phyloP scores from a whole-genome alignment of 768 basidiomycete species.

The Amanita fuliginea region DNA sequence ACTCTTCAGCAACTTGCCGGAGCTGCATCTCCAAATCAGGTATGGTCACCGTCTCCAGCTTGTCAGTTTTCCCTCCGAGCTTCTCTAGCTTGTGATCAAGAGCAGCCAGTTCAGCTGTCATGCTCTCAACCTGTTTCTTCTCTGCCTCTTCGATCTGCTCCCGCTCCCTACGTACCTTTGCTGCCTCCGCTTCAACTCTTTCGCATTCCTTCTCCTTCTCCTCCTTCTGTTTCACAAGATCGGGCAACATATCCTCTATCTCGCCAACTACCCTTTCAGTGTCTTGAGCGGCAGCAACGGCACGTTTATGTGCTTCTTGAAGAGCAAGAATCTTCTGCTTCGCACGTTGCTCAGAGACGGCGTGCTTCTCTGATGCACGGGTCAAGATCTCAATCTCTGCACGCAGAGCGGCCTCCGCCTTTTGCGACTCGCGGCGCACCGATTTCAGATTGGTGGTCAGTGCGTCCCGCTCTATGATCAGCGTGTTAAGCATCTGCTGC shows the following conservation, averaged over 20 bases:
- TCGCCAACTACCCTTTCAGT: constrained; percentile 34
- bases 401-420: constrained; percentile 70
- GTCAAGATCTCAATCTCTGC: constrained; percentile 79
- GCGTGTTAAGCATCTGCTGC: constrained; percentile 49
- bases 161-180: constrained; percentile 29
- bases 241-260: constrained; percentile 34
- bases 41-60: constrained; percentile 44
- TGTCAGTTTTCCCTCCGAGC: constrained; percentile 53
- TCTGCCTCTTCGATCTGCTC: constrained; percentile 36
- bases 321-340: constrained; percentile 81
- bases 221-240: constrained; percentile 23
- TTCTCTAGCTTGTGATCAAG: constrained; percentile 58
- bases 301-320: constrained; percentile 81
- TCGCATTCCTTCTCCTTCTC: constrained; percentile 32
- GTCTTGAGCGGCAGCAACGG: constrained; percentile 43
- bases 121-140: constrained; percentile 41
- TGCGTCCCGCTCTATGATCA: constrained; percentile 57
- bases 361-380: constrained; percentile 72
- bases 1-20: constrained; percentile 45
- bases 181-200: constrained; percentile 38
- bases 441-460: constrained; percentile 64
- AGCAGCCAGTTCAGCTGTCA: constrained; percentile 46
- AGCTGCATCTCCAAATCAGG: constrained; percentile 63
- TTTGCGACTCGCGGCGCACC: constrained; percentile 72
- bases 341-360: constrained; percentile 64